Conservation (phyloP, 2,329 filamentous ascomycete species). For the Didymella pomorum region DNA sequence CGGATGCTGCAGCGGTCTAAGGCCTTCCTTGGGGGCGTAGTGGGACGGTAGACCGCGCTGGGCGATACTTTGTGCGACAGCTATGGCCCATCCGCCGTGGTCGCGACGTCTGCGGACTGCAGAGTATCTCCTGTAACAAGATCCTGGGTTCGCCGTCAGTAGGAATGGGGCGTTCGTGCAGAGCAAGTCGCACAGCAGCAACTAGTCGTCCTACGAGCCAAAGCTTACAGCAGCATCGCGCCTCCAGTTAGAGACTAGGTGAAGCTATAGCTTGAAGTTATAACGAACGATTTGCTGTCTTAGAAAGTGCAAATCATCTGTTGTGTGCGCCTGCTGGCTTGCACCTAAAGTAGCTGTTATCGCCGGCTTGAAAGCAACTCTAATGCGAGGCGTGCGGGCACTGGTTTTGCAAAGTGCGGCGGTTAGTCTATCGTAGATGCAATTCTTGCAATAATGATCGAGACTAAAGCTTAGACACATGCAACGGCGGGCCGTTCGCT, state of each 20-base stretch:
- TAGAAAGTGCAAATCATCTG: too few species aligned
- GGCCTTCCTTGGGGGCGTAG: background rate
- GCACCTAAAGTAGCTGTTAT: background rate
- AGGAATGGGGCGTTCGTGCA: background rate
- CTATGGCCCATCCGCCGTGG: background rate
- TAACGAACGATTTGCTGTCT: too few species aligned
- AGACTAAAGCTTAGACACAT: background rate
- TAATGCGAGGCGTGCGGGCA: background rate
- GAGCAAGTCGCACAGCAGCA: background rate
- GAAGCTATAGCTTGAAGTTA: background rate
- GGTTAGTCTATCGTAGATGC: too few species aligned
- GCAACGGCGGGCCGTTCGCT: background rate
- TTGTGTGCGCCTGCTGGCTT: background rate
- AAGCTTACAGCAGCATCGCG: background rate
- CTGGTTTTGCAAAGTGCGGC: background rate
- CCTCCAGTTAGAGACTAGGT: background rate
- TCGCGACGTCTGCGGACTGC: background rate
- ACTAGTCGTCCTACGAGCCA: background rate
- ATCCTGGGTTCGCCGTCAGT: background rate
- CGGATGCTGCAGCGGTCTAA: background rate
- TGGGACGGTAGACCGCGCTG: background rate
- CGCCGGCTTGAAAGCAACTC: background rate
- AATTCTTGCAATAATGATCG: background rate
- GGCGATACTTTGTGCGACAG: background rate
- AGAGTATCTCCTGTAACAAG: background rate